Evolutionary conservation across 2,329 filamentous ascomycete species (phyloP), one percentile per base, ranked within the genome.

Genomic region (Penicillium sp.): DNA sequence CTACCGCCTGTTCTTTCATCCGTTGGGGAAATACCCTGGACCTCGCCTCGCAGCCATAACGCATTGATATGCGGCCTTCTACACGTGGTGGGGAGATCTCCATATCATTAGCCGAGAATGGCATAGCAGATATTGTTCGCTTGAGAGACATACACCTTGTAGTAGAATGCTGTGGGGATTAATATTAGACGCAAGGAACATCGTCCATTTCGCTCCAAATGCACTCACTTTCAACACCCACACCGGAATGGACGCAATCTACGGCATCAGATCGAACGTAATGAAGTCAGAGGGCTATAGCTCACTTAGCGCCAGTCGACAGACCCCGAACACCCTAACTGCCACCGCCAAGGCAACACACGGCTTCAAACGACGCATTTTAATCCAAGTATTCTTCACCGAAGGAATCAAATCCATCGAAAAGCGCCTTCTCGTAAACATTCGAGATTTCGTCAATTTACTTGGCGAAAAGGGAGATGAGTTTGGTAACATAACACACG

Each of bases 321-420:
- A 28, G 13, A 34, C 39, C 11, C 34, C 51, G 3, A 48, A 53
- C 14, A 48, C 26, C n/a, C 14, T 33, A 33, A 33, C 44, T 14
- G 39, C 52, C n/a, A 52, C 14, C 16, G 54, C 52, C 21, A 56
- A 53, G 31, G 29, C 21, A 2, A 18, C 43, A 2, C 54, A 56
- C 29, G 48, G 45, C 7, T 56, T 56, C 40, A 56, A 56, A 40
- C 49, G 54, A 6, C 49, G 49, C 10, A 53, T 51, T 9, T 18
- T 56, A 40, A 31, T 40, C 10, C 49, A 52, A 28, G 50, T 53
- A 7, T 53, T 50, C 23, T 56, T 45, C 14, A 36, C 33, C 9
- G 24, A 53, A 24, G 50, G 50, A 5, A 28, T 56, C 8, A 52
- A 46, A 29, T 18, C 33, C 5, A 42, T 56, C 7, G 54, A 56